Conservation (phyloP, 768 basidiomycete genomes). For the Boletus tylopilopsis region DNA sequence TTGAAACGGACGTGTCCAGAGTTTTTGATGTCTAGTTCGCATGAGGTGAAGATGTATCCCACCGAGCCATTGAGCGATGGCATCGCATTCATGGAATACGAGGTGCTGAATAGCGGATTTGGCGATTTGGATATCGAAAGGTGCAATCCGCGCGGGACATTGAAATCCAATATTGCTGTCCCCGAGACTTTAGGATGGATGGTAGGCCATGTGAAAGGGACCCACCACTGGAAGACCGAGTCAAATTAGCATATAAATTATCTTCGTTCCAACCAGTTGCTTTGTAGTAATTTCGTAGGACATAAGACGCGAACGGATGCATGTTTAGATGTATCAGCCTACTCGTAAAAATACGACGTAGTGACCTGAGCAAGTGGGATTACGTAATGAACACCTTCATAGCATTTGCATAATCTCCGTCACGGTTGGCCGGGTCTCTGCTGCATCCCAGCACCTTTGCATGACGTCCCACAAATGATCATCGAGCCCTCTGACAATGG, state of each 20-base stretch:
- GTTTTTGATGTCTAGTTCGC: constrained; percentile 66
- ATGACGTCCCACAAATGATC: constrained; percentile 46
- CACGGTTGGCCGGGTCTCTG: constrained; percentile 39
- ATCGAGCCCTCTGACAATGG: constrained; percentile 40
- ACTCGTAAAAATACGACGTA: not conserved
- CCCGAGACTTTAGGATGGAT: constrained; percentile 3
- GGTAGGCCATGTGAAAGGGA: constrained; percentile 8
- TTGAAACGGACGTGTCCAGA: constrained; percentile 78
- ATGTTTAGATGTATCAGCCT: no score
- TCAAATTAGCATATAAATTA: constrained; percentile 87
- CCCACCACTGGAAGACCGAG: constrained; percentile 82
- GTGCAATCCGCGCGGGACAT: constrained; percentile 76
- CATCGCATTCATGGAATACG: constrained; percentile 90
- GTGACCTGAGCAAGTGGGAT: not conserved
- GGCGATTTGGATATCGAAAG: constrained; percentile 85
- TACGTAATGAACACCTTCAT: constrained; percentile 13
- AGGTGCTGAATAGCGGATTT: constrained; percentile 83
- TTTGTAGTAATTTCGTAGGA: constrained; percentile 84
- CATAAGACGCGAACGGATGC: constrained; percentile 87
- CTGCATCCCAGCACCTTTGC: constrained; percentile 40
- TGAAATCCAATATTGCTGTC: constrained; percentile 88
- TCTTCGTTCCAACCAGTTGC: constrained; percentile 98
- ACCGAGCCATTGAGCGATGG: constrained; percentile 90
- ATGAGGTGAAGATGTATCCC: constrained; percentile 91
- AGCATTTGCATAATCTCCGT: constrained; percentile 29